Evolutionary conservation across 2,329 filamentous ascomycete genomes (phyloP), one percentile per base, ranked within the genome.

Genomic region (Aspergillus sp.): DNA sequence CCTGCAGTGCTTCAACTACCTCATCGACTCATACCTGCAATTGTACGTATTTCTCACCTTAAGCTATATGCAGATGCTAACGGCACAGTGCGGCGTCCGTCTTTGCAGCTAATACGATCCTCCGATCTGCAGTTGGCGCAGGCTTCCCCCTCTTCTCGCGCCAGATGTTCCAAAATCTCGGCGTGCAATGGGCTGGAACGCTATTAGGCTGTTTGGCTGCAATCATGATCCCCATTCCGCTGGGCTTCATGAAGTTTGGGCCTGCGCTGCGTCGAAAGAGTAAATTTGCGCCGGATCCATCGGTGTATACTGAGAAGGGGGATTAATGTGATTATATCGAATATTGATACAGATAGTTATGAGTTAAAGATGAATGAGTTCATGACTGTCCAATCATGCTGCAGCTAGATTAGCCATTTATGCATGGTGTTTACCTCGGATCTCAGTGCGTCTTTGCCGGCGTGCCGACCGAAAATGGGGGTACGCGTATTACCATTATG

Each of bases 1-100:
- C 40, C 14, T 58, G 24, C 56, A 58, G 46, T 58, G 50, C 12
- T 58, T 58, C 46, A 85, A 85, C 62, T 86, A 86, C 65, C 74
- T 86, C n/a, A 79, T 85, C 44, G 83, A 85, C 62, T 76, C 82
- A 0, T 85, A 84, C 62, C 75, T 84, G 39, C 81, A 84, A 73
- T 76, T 80, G 75, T 77, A 66, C 47, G 66, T 65, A 40, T 9
- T 41, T 17, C 37, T 8, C 2, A 8, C 11, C 7, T 5, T 5
- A 39, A 11, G 15, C 8, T n/a, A 6, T 11, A 8, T 21, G 2
- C 14, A 12, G 14, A 6, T 27, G 17, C 12, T 40, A 50, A 40
- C 6, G 9, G 27, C 31, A 7, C 43, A 76, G 79, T 61, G 79
- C 79, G 14, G 80, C 80, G 3, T 79, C 75, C 1, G 78, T 79